These are phyloP conservation scores for Pleurotus salmoneostramineus DNA, from an alignment of 768 basidiomycete genomes.

Conservation along the genomic window DNA sequence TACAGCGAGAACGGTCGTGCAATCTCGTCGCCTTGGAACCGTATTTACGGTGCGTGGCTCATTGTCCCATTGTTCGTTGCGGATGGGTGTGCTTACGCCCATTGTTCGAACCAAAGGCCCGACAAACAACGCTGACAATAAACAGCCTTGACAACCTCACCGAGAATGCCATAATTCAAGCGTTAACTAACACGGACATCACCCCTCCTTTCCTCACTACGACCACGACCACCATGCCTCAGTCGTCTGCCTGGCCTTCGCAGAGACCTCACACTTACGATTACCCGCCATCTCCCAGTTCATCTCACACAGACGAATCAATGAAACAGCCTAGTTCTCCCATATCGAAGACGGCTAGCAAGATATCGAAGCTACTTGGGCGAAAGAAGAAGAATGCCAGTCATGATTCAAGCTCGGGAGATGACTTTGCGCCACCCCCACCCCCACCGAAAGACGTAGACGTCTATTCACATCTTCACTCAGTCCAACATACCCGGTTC, in stretches of 20 bases:
- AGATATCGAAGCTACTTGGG: slow-evolving; percentile 32
- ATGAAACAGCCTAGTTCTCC: background rate
- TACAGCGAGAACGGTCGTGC: slow-evolving; percentile 42
- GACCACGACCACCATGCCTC: slow-evolving; percentile 3
- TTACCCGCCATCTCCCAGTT: slow-evolving; percentile 11
- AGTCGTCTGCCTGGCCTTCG: background rate
- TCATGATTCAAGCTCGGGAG: slow-evolving; percentile 18
- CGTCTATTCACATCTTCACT: slow-evolving; percentile 11
- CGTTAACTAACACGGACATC: slow-evolving; percentile 24
- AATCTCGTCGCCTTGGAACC: slow-evolving; percentile 41
- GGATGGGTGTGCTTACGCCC: slow-evolving; percentile 1
- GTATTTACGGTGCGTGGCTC: slow-evolving; percentile 37
- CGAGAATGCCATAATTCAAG: slow-evolving; percentile 28
- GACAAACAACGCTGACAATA: slow-evolving; percentile 42
- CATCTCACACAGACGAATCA: slow-evolving; percentile 4
- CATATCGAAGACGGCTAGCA: slow-evolving; percentile 15
- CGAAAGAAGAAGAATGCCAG: slow-evolving; percentile 32
- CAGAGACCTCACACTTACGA: slow-evolving; percentile 8
- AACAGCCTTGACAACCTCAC: slow-evolving; percentile 42
- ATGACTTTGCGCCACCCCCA: slow-evolving; percentile 28
- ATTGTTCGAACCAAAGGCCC: slow-evolving; percentile 18
- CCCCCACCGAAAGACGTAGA: slow-evolving; percentile 43
- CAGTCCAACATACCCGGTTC: slow-evolving; percentile 8
- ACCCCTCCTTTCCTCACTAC: slow-evolving; percentile 7
- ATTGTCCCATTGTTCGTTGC: slow-evolving; percentile 18